Base-by-base conservation (phyloP, 2,329 filamentous ascomycete genomes). In the Fusarium decemcellulare region DNA sequence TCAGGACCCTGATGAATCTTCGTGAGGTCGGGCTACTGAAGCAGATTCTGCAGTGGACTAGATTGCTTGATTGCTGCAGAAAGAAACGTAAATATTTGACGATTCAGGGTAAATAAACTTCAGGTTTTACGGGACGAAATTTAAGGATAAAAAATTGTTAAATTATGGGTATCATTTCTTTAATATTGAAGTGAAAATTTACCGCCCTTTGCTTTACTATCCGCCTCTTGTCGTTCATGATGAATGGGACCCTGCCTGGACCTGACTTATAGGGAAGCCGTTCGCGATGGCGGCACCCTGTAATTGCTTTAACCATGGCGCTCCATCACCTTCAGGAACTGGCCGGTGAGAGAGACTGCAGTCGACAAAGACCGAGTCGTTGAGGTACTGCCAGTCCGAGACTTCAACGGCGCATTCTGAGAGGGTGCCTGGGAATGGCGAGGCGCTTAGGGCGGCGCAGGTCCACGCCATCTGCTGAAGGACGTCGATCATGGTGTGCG, bases 391-490 rank as follows among this genome's bases (percentile, higher is more conserved):
- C 74, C 78, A 81, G 32, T 77, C 74, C 0, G 76, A 71, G 6
- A 81, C 66, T 32, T 78, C 76, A 12, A 77, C 54, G 8, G 68
- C 65, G 16, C 76, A 76, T 53, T 81, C 79, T 0, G 77, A 78
- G 0, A 79, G 44, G 0, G 71, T 67, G 5, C 73, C 74, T 0
- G 75, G 75, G 50, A 80, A 77, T 0, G 79, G 79, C 2, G 79
- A 80, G 2, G 78, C 68, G 51, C 77, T 80, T 10, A 81, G 70
- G 2, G 72, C 72, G 2, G 79, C 78, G 29, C 78, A 81, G 2
- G 74, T 76, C 79, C 79, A 81, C 10, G 76, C 77, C 78, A 81
- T 79, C 53, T 80, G 78, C 47, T 81, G 78, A 4, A 81, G 72
- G 3, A 80, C 73, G 12, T 80, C 77, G 44, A 79, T 75, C 68